Evolutionary conservation across 2,329 filamentous ascomycete genomes (phyloP), one percentile per base, ranked within the genome.

Genomic region (Curvularia verruculosa): DNA sequence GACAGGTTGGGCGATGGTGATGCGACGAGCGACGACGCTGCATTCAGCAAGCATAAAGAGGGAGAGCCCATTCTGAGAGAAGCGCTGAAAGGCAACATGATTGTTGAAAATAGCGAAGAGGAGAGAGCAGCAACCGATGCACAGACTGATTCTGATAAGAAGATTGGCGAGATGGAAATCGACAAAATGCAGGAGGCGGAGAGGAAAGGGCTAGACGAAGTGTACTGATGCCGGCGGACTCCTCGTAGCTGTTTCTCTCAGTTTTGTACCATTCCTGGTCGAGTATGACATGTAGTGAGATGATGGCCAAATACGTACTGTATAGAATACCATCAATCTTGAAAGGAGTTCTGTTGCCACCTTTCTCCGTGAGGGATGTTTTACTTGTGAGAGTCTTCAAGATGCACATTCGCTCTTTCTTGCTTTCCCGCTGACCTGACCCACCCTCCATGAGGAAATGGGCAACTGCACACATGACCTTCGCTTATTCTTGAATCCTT

Each of bases 1-100:
- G 80, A 83, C 65, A 69, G 77, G 5, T 66, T 83, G 15, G 81
- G 81, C 0, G 80, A 82, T 37, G 69, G 69, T 15, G 69, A 73
- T 21, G 66, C 56, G 0, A 67, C 63, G 3, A 69, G 68, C 37
- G 68, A 70, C 18, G 63, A 69, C 0, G 64, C 54, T 21, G 60
- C 55, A 1, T 49, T 23, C 4, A 53, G 48, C 1, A 52, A 53
- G 26, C 34, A 31, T 1, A 54, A 61, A 41, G 52, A 45, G 8
- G 60, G 60, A 10, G 66, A 67, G 26, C 61, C 65, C 1, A 75
- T 75, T 5, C 41, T 76, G 15, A 62, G 62, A 19, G 72, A 76
- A 50, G 70, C 72, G 0, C 62, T 73, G 8, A 75, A 73, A 45
- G 73, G 73, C 1, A 61, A 71, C 47, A 75, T 75, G 73, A 59